phyloP scores from a whole-genome alignment of 1,139 yeast genomes.

The Candida albicans region DNA sequence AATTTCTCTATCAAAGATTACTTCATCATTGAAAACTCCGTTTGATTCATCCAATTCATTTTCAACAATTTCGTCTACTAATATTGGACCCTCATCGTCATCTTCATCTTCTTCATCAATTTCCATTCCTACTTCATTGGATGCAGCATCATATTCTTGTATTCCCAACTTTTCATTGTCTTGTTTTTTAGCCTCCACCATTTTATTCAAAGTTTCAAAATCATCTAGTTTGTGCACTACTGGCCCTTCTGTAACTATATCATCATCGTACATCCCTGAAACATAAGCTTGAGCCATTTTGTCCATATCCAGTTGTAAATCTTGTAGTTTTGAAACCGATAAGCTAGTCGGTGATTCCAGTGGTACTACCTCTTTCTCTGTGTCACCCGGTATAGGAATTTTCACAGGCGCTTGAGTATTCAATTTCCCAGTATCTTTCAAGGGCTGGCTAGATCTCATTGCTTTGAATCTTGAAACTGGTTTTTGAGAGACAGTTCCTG shows the following conservation, averaged over 20 bases:
- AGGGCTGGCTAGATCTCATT: conserved; percentile 9
- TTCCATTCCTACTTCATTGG: conserved; percentile 23
- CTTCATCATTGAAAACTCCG: conserved; percentile 25
- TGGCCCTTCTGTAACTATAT: conserved; percentile 55
- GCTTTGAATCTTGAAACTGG: conserved; percentile 27
- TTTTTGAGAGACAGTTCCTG: not conserved
- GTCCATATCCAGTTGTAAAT: conserved; percentile 39
- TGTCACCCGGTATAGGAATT: conserved; percentile 6
- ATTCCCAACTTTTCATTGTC: conserved; percentile 17
- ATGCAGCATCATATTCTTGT: conserved; percentile 17
- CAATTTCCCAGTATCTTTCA: no score
- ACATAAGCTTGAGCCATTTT: conserved; percentile 62
- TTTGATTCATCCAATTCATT: conserved; percentile 20
- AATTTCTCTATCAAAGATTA: conserved; percentile 43
- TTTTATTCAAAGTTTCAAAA: conserved; percentile 51
- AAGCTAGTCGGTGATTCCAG: conserved; percentile 38
- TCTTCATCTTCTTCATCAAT: conserved; percentile 34
- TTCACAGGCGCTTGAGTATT: conserved; percentile 1
- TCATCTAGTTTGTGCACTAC: conserved; percentile 57
- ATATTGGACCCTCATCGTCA: conserved; percentile 40
- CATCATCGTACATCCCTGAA: conserved; percentile 58
- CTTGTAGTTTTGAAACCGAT: conserved; percentile 16
- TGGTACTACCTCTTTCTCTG: conserved; percentile 11
- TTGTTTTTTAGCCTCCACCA: conserved; percentile 35
- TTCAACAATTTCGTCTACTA: conserved; percentile 41